phyloP scores from a whole-genome alignment of 1,284 basidiomycete species.

The Thelephora terrestris region DNA sequence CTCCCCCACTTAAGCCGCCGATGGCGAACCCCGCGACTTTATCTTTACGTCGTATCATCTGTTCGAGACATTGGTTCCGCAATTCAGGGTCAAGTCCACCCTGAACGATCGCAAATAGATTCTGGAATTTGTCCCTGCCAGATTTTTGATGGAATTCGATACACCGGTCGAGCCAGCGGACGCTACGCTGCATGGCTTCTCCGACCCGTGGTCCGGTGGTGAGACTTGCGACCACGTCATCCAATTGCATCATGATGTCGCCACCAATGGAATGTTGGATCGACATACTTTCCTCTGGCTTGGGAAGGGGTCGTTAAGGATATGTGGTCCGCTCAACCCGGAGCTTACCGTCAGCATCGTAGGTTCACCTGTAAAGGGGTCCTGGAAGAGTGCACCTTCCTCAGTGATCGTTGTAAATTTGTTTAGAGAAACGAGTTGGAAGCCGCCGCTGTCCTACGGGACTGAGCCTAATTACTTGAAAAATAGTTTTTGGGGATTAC shows the following conservation, averaged over 20 bases:
- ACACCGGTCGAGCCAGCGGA: conserved; percentile 81
- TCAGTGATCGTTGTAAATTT: conserved; percentile 80
- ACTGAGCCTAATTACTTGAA: not conserved
- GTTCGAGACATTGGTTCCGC: conserved; percentile 64
- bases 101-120: conserved; percentile 83
- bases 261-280: conserved; percentile 80
- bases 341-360: conserved; percentile 72
- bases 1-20: conserved; percentile 75
- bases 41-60: conserved; percentile 68
- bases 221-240: conserved; percentile 76
- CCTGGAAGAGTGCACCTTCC: conserved; percentile 74
- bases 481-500: conserved; percentile 29
- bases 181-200: conserved; percentile 75
- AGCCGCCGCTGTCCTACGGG: conserved; percentile 71
- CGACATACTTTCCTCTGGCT: conserved; percentile 77
- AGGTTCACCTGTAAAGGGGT: conserved; percentile 73
- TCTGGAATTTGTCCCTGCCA: conserved; percentile 54
- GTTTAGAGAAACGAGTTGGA: conserved; percentile 76
- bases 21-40: conserved; percentile 75
- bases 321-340: not conserved
- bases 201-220: conserved; percentile 67
- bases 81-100: conserved; percentile 64
- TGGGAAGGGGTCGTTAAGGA: not conserved
- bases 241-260: conserved; percentile 87
- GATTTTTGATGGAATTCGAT: conserved; percentile 61